Percentiles rank a stretch among this genome's conserved stretches.
Conservation (phyloP, 2,329 filamentous ascomycete species). For the Didymosphaeria variabile region DNA sequence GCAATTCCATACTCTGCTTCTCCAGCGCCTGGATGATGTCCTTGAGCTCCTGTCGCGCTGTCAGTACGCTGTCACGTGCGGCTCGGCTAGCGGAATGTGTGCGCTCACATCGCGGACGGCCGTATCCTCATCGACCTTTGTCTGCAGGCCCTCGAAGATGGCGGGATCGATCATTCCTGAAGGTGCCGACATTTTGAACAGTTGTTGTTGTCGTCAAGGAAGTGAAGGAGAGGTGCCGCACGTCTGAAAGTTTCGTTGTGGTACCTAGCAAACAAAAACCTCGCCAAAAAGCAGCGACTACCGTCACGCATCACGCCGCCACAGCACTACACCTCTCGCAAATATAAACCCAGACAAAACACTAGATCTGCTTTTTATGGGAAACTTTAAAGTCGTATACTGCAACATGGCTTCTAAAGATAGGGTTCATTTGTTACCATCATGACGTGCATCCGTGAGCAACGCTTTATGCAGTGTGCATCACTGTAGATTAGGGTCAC, state of each 20-base stretch:
- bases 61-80: constrained; percentile 43
- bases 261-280: constrained; percentile 10
- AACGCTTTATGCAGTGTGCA: no score
- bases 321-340: background rate
- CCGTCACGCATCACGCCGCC: background rate
- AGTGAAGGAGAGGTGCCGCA: background rate
- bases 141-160: constrained; percentile 88
- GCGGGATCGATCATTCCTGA: constrained; percentile 75
- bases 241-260: background rate
- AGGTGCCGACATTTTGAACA: constrained; percentile 36
- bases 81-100: constrained; percentile 1
- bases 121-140: constrained; percentile 88
- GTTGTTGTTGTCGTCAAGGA: background rate
- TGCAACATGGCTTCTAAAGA: no score
- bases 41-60: constrained; percentile 68
- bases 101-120: constrained; percentile 74
- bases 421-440: no score
- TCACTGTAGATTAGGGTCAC: no score
- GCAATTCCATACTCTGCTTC: constrained; percentile 66
- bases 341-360: no score
- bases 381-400: no score
- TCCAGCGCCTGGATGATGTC: constrained; percentile 84
- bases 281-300: constrained; percentile 9
- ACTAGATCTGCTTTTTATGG: no score
- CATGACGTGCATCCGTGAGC: no score